These are phyloP conservation scores for Dactylellina sp. DNA, from an alignment of 2,329 filamentous ascomycete species.

Conservation along the genomic window DNA sequence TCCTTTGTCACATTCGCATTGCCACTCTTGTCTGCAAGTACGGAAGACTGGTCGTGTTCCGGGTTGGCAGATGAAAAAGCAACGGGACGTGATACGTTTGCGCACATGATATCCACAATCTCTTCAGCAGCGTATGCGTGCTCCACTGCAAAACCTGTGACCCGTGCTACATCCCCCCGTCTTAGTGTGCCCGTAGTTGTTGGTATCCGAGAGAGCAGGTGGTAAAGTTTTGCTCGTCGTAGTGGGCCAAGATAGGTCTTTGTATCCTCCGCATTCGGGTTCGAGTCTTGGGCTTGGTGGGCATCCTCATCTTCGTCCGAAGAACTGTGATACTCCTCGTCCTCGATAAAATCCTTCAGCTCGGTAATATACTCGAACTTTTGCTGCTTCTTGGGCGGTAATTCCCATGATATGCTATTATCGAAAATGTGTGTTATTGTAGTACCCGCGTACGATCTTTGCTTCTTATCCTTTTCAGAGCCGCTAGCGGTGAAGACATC, in stretches of 20 bases:
- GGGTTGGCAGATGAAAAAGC: constrained; percentile 70
- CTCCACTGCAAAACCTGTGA: constrained; percentile 88
- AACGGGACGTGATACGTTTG: constrained; percentile 83
- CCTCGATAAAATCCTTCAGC: constrained; percentile 82
- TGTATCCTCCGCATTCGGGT: constrained; percentile 62
- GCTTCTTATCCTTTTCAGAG: constrained; percentile 25
- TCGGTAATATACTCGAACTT: constrained; percentile 82
- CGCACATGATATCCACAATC: constrained; percentile 86
- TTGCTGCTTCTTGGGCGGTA: constrained; percentile 77
- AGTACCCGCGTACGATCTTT: constrained; percentile 56
- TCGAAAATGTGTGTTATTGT: constrained; percentile 72
- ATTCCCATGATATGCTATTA: constrained; percentile 74
- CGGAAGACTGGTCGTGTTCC: constrained; percentile 40
- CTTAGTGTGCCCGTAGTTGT: constrained; percentile 78
- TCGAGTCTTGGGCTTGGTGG: constrained; percentile 63
- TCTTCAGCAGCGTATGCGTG: constrained; percentile 87
- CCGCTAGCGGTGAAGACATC: constrained; percentile 70
- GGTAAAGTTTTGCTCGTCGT: constrained; percentile 83
- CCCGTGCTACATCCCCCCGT: constrained; percentile 84
- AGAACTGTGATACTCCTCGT: constrained; percentile 86
- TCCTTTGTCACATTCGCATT: constrained; percentile 66
- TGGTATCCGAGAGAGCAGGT: constrained; percentile 85
- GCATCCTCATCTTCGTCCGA: constrained; percentile 79
- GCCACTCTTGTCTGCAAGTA: constrained; percentile 59
- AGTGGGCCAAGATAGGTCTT: constrained; percentile 81